Evolutionary conservation across 176 grass and related monocot genomes (phyloP).

Genomic region (Panicum miliaceum): DNA sequence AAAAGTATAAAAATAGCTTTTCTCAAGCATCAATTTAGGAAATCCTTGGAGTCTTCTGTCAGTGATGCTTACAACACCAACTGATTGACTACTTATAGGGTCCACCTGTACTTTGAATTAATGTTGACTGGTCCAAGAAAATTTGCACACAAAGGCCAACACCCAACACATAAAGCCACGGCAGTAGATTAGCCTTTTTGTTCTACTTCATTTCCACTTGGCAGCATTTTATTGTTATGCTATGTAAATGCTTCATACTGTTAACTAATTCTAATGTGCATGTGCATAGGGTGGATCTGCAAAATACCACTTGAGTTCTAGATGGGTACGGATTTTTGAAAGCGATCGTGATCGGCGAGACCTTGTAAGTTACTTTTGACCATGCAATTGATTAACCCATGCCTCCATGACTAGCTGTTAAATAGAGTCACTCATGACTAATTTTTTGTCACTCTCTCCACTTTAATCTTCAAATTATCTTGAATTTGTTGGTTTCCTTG

Average conservation of each 20-base stretch:
- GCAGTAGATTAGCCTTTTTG: background rate
- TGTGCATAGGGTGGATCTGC: constrained; percentile 78
- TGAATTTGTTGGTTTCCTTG: background rate
- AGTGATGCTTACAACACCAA: constrained; percentile 29
- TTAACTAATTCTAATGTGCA: constrained; percentile 39
- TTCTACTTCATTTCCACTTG: constrained; percentile 29
- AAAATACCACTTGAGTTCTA: constrained; percentile 93
- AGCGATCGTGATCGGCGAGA: constrained; percentile 97
- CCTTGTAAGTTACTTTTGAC: constrained; percentile 72
- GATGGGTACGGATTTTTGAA: constrained; percentile 91
- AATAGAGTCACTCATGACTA: background rate
- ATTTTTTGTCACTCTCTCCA: background rate
- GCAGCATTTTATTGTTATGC: constrained; percentile 27
- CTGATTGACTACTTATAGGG: background rate
- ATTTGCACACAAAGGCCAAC: background rate
- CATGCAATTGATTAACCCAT: constrained; percentile 9
- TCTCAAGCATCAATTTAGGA: background rate
- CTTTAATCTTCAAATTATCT: constrained; percentile 24
- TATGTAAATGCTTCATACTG: background rate
- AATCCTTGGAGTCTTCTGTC: background rate
- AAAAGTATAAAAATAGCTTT: background rate
- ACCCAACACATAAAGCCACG: constrained; percentile 12
- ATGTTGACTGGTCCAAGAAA: constrained; percentile 21
- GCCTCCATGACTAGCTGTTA: background rate
- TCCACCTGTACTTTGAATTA: constrained; percentile 4